A percentile compares a stretch with the other conserved stretches of the same genome.
Evolutionary conservation across 805 yeast genomes (phyloP).

Genomic region (Komagataella pseudopastoris): DNA sequence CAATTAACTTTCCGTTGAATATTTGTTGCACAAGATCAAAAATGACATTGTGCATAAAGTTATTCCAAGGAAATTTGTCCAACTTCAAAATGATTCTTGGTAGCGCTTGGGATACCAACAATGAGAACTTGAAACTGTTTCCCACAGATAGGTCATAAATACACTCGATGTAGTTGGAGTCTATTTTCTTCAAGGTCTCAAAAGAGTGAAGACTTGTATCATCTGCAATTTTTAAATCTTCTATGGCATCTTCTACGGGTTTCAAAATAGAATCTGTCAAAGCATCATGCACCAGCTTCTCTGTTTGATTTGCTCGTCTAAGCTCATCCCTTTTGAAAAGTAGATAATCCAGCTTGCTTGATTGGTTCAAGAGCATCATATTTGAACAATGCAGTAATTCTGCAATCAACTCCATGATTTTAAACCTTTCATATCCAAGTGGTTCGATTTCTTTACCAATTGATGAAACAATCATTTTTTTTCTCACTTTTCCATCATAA

Average conservation of each 20-base stretch:
- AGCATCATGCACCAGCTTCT: constrained; percentile 21
- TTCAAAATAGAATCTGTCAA: constrained; percentile 14
- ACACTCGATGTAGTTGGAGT: constrained; percentile 9
- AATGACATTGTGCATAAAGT: constrained; percentile 91
- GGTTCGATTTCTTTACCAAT: constrained; percentile 49
- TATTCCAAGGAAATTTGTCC: constrained; percentile 87
- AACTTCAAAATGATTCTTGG: constrained; percentile 53
- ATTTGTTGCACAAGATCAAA: constrained; percentile 93
- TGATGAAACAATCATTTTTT: constrained; percentile 16
- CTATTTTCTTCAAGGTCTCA: background rate
- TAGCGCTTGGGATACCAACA: constrained; percentile 59
- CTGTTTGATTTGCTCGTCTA: constrained; percentile 37
- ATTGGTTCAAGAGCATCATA: constrained; percentile 81
- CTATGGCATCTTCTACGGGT: constrained; percentile 4
- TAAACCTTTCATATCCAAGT: constrained; percentile 82
- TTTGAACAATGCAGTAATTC: constrained; percentile 92
- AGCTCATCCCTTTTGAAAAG: constrained; percentile 58
- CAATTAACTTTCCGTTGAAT: constrained; percentile 50
- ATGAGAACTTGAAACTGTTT: constrained; percentile 67
- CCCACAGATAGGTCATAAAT: constrained; percentile 39
- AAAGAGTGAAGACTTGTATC: background rate
- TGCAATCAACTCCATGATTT: constrained; percentile 82
- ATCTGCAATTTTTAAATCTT: constrained; percentile 1
- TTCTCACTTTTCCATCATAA: background rate
- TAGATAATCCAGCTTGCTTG: constrained; percentile 43